Evolutionary conservation across 1,139 yeast genomes (phyloP).

Genomic region (Kodamaea sp.): DNA sequence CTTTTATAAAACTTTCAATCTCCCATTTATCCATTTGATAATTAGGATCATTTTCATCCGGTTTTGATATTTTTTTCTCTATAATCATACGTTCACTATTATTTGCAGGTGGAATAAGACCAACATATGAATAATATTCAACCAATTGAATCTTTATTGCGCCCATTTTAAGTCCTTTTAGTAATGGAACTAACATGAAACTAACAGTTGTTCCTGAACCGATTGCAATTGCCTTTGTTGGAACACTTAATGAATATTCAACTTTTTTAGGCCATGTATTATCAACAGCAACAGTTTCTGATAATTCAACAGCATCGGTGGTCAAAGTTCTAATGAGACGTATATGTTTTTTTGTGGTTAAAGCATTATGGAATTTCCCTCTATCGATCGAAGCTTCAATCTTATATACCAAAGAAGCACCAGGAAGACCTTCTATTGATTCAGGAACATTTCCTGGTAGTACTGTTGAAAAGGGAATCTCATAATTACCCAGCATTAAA

Average conservation of each 20-base stretch:
- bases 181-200: constrained; percentile 70
- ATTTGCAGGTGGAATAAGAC: constrained; percentile 52
- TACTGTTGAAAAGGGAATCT: constrained; percentile 82
- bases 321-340: constrained; percentile 87
- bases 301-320: constrained; percentile 80
- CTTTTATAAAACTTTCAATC: constrained; percentile 49
- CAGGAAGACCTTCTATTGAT: constrained; percentile 86
- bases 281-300: constrained; percentile 92
- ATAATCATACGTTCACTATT: constrained; percentile 57
- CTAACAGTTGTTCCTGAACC: constrained; percentile 76
- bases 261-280: constrained; percentile 95
- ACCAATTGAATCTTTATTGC: constrained; percentile 60
- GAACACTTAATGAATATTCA: constrained; percentile 83
- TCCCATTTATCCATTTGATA: constrained; percentile 76
- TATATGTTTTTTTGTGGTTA: constrained; percentile 67
- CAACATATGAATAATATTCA: constrained; percentile 65
- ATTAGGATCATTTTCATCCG: constrained; percentile 34
- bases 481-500: constrained; percentile 75
- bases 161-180: constrained; percentile 79
- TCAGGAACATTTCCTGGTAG: constrained; percentile 85
- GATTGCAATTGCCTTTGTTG: constrained; percentile 84
- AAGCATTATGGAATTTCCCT: constrained; percentile 66
- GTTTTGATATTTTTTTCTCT: constrained; percentile 33
- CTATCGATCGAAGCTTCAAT: constrained; percentile 80
- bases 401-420: constrained; percentile 75